Evolutionary conservation across 2,329 filamentous ascomycete species (phyloP).

Genomic region (Ascochyta rabiei): DNA sequence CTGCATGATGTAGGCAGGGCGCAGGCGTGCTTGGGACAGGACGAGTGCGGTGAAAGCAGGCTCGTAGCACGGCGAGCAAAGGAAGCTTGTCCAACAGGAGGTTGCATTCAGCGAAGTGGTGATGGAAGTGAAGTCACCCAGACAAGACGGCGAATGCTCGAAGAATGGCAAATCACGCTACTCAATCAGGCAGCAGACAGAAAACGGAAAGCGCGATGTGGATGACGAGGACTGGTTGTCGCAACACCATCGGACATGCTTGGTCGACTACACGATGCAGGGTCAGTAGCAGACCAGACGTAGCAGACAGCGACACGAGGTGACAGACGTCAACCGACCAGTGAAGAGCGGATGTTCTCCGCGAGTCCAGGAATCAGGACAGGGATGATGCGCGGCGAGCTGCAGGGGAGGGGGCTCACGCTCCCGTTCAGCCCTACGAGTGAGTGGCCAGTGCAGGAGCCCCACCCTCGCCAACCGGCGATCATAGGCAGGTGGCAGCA

Average conservation of each 20-base stretch:
- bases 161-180: slow-evolving; percentile 6
- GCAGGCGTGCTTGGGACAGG: neutral
- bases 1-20: slow-evolving; percentile 21
- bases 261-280: neutral
- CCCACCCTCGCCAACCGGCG: slow-evolving; percentile 29
- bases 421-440: slow-evolving; percentile 26
- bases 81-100: neutral
- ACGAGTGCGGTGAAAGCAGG: neutral
- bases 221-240: neutral
- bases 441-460: slow-evolving; percentile 1
- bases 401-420: slow-evolving; percentile 12
- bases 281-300: neutral
- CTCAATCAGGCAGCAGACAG: slow-evolving; percentile 13
- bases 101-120: neutral
- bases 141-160: neutral
- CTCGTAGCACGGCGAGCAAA: neutral
- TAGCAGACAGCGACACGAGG: neutral
- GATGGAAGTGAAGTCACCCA: neutral
- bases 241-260: neutral
- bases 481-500: slow-evolving; percentile 14
- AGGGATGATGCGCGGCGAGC: neutral
- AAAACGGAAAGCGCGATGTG: neutral
- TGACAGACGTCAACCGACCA: slow-evolving; percentile 3
- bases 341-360: slow-evolving; percentile 10
- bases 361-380: slow-evolving; percentile 1